Conservation (phyloP, 306 rosid genomes). For the Quercus cerris region DNA sequence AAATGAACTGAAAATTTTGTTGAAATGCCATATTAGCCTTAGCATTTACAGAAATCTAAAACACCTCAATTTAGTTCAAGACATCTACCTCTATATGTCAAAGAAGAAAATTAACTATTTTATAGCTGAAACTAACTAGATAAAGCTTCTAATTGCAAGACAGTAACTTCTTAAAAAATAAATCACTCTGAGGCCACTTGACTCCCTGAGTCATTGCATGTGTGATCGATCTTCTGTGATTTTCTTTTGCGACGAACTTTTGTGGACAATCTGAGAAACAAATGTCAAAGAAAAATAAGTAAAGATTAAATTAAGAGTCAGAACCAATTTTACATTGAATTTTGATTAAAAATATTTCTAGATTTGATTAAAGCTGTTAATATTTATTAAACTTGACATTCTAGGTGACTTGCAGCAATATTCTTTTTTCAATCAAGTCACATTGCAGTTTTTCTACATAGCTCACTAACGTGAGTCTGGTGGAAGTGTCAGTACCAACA, state of each 20-base stretch:
- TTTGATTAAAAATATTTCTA: background rate
- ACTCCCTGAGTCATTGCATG: conserved; percentile 49
- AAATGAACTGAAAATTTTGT: background rate
- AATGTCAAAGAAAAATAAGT: background rate
- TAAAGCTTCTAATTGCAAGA: background rate
- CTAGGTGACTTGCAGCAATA: no score
- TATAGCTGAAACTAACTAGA: background rate
- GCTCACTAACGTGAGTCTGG: background rate
- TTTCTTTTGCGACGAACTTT: conserved; percentile 41
- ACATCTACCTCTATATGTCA: background rate
- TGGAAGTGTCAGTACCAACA: background rate
- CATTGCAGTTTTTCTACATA: background rate
- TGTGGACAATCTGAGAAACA: conserved; percentile 44
- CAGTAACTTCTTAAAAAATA: background rate
- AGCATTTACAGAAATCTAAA: background rate
- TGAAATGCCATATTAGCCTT: background rate
- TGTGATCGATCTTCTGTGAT: conserved; percentile 21
- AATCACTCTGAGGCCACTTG: conserved; percentile 55
- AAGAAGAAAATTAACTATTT: background rate
- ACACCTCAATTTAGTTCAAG: background rate
- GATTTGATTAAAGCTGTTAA: background rate
- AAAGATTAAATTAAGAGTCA: background rate
- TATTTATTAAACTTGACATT: background rate
- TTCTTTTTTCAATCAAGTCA: background rate
- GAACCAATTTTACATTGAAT: background rate